Percentiles rank a stretch among this genome's conserved stretches.
Conservation (phyloP, 2,329 filamentous ascomycete species). For the Stachybotrys chartarum region DNA sequence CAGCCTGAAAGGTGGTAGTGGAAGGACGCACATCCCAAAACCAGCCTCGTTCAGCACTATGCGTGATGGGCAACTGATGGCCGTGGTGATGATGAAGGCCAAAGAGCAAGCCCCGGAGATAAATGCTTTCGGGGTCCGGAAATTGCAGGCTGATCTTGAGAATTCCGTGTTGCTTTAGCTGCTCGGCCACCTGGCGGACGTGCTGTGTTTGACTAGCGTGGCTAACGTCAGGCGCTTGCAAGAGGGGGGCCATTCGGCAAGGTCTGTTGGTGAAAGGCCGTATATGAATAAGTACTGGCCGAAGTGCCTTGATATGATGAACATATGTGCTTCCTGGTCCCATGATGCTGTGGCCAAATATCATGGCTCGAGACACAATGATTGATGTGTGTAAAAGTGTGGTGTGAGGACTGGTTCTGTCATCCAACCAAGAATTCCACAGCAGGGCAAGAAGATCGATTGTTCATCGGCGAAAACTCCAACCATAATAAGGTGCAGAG, state of each 20-base stretch:
- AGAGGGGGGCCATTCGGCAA: constrained; percentile 2
- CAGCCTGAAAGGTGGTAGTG: constrained; percentile 17
- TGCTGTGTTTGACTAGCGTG: constrained; percentile 9
- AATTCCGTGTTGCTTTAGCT: constrained; percentile 17
- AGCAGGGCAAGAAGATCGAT: too few species aligned
- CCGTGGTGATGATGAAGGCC: constrained; percentile 23
- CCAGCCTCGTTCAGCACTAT: constrained; percentile 33
- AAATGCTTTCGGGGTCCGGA: constrained; percentile 21
- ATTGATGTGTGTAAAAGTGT: neutral
- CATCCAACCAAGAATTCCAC: too few species aligned
- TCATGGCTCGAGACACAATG: constrained; percentile 3
- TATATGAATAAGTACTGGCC: neutral
- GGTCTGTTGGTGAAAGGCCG: constrained; percentile 1
- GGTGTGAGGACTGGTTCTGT: too few species aligned
- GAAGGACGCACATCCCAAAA: constrained; percentile 35
- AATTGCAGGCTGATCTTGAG: constrained; percentile 28
- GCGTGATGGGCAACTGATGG: constrained; percentile 29
- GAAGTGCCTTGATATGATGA: neutral
- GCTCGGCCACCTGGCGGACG: constrained; percentile 8
- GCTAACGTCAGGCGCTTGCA: constrained; percentile 8
- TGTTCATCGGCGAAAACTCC: too few species aligned
- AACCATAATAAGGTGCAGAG: neutral
- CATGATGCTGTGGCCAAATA: neutral
- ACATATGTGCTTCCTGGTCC: neutral
- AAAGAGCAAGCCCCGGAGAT: constrained; percentile 23